These are phyloP conservation scores for Myotisia sp. DNA, from an alignment of 2,329 filamentous ascomycete genomes.

Conservation along the genomic window DNA sequence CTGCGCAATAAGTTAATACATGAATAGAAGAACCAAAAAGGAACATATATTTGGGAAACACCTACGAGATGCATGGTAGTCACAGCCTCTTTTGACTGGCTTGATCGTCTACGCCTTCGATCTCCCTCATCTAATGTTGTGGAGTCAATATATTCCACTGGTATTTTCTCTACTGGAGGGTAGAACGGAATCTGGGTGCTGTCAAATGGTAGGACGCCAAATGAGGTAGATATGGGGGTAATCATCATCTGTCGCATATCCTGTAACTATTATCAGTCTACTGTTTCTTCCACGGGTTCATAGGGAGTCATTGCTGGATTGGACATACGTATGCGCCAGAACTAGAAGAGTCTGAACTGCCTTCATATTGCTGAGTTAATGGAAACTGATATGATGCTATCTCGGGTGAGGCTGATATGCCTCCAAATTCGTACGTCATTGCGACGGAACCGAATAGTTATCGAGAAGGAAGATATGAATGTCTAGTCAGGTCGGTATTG, in stretches of 20 bases:
- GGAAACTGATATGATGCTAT: neutral
- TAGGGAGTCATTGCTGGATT: neutral
- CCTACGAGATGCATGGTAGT: constrained; percentile 20
- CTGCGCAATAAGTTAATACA: constrained; percentile 32
- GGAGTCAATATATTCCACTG: constrained; percentile 16
- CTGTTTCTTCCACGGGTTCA: no score
- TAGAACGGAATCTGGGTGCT: constrained; percentile 12
- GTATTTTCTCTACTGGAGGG: constrained; percentile 13
- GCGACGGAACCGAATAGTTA: no score
- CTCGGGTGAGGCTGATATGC: constrained; percentile 19
- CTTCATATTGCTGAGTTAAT: constrained; percentile 1
- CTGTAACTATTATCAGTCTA: constrained; percentile 5
- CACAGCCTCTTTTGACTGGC: constrained; percentile 14
- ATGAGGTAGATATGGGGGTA: constrained; percentile 11
- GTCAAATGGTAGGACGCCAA: constrained; percentile 15
- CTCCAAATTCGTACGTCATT: constrained; percentile 2
- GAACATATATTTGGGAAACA: neutral
- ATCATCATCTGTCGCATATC: constrained; percentile 14
- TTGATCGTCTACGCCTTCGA: constrained; percentile 13
- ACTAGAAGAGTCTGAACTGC: constrained; percentile 2
- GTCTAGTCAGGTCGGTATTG: no score
- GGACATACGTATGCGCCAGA: constrained; percentile 2
- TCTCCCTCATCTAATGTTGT: constrained; percentile 15
- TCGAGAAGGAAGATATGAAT: no score
- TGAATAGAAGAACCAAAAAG: neutral